These are phyloP conservation scores for Ganoderma lucidum DNA, from an alignment of 1,284 basidiomycete genomes.

Conservation along the genomic window DNA sequence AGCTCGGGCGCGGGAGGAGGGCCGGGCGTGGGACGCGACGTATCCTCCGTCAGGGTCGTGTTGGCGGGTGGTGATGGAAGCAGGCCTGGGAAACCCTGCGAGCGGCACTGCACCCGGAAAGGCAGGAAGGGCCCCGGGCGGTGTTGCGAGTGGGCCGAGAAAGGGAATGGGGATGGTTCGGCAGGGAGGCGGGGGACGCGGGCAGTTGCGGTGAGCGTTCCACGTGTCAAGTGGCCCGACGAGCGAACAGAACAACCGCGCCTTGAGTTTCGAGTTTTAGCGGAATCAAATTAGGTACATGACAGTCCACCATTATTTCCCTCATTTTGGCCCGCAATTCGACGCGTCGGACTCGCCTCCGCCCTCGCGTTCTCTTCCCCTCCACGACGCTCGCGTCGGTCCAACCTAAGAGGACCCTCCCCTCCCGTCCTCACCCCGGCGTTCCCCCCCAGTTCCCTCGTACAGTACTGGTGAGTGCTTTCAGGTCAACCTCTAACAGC, in stretches of 20 bases:
- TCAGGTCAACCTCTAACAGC: conserved; percentile 4
- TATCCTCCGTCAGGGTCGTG: conserved; percentile 33
- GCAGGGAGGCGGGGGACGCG: conserved; percentile 25
- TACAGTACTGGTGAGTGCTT: conserved; percentile 28
- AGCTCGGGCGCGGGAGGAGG: conserved; percentile 10
- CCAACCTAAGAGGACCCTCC: conserved; percentile 25
- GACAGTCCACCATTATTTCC: conserved; percentile 36
- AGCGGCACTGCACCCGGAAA: conserved; percentile 17
- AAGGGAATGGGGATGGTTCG: conserved; percentile 8
- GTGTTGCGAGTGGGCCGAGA: not conserved
- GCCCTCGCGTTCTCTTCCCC: conserved; percentile 32
- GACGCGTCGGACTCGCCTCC: conserved; percentile 33
- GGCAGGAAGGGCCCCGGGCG: conserved; percentile 12
- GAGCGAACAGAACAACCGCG: conserved; percentile 25
- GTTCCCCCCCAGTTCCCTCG: conserved; percentile 14
- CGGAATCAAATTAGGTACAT: conserved; percentile 42
- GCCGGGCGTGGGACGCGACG: conserved; percentile 15
- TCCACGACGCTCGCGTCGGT: conserved; percentile 34
- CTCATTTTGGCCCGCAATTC: conserved; percentile 32
- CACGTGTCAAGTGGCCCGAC: conserved; percentile 41
- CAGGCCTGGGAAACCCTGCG: not conserved
- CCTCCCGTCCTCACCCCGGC: conserved; percentile 17
- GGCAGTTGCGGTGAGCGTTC: conserved; percentile 37
- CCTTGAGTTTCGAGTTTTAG: conserved; percentile 35
- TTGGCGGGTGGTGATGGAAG: conserved; percentile 28